Percentiles rank a stretch among this genome's conserved stretches.
These are phyloP conservation scores for Actinidia arguta DNA, from an alignment of 179 eudicot genomes.

Conservation along the genomic window DNA sequence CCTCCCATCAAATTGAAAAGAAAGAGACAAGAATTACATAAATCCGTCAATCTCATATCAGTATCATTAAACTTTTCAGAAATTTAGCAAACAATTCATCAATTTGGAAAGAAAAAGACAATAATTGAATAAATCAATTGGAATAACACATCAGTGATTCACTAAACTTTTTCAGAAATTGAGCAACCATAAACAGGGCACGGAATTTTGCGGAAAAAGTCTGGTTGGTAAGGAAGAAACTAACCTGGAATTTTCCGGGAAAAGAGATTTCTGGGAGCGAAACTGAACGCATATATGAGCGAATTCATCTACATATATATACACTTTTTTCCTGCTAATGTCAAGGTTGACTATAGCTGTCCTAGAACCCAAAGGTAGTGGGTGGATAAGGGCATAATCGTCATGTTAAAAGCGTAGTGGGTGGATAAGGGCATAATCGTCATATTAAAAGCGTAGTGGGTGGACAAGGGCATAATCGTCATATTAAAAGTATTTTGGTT, in stretches of 20 bases:
- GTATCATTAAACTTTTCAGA: too few relatives aligned
- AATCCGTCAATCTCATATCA: too few relatives aligned
- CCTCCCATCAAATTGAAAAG: too few relatives aligned
- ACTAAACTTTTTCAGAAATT: background rate
- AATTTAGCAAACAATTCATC: background rate
- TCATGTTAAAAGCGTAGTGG: background rate
- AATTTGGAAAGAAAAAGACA: background rate
- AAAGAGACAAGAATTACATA: too few relatives aligned
- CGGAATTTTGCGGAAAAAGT: background rate
- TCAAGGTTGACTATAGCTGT: too few relatives aligned
- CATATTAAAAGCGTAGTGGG: too few relatives aligned
- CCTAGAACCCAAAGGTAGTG: background rate
- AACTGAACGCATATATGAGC: background rate
- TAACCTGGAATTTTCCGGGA: constrained; percentile 4
- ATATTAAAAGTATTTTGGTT: too few relatives aligned
- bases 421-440: background rate
- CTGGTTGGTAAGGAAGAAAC: constrained; percentile 4
- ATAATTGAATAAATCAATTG: background rate
- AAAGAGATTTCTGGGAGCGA: background rate
- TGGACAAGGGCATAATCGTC: background rate
- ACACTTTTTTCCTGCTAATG: too few relatives aligned
- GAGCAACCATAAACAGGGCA: background rate
- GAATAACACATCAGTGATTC: background rate
- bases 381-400: background rate
- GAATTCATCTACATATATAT: too few relatives aligned